Conservation (phyloP, 768 basidiomycete species). For the Mycena leptocephala region DNA sequence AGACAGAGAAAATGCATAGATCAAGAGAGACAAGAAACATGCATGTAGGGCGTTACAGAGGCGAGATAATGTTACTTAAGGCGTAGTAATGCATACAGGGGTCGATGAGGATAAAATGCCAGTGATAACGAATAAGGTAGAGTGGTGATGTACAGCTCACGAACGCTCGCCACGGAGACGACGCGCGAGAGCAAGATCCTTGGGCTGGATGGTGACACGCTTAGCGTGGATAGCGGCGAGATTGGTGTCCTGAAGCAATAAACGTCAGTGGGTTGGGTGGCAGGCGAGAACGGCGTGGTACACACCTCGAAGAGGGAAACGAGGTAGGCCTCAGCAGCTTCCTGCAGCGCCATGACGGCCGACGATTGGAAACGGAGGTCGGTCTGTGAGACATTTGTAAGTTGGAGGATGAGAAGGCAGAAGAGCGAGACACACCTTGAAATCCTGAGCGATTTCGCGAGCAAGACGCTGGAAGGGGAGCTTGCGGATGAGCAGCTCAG, state of each 20-base stretch:
- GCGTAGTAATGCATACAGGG: slow-evolving; percentile 28
- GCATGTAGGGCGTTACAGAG: slow-evolving; percentile 22
- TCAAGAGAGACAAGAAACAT: not conserved
- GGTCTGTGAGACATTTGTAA: slow-evolving; percentile 44
- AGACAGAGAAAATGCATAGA: not conserved
- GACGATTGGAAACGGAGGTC: slow-evolving; percentile 86
- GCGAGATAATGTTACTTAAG: slow-evolving; percentile 17
- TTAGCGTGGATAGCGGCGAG: slow-evolving; percentile 92
- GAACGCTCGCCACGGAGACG: slow-evolving; percentile 77
- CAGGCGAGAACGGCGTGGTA: slow-evolving; percentile 50
- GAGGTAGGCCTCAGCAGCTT: slow-evolving; percentile 86
- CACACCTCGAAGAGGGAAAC: slow-evolving; percentile 80
- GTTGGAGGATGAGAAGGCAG: not conserved
- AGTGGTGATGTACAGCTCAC: slow-evolving; percentile 3
- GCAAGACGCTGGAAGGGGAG: slow-evolving; percentile 57
- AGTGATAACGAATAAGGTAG: not conserved
- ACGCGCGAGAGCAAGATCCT: slow-evolving; percentile 86
- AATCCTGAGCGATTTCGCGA: slow-evolving; percentile 76
- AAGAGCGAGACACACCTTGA: slow-evolving; percentile 56
- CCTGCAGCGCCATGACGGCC: slow-evolving; percentile 86
- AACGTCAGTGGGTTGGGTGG: slow-evolving; percentile 1
- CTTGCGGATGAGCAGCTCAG: slow-evolving; percentile 40
- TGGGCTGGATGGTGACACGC: slow-evolving; percentile 89
- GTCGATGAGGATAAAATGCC: slow-evolving; percentile 16
- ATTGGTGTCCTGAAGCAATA: slow-evolving; percentile 60